These are phyloP conservation scores for Ophiocordyceps sinensis DNA, from an alignment of 2,329 filamentous ascomycete species.

Conservation along the genomic window DNA sequence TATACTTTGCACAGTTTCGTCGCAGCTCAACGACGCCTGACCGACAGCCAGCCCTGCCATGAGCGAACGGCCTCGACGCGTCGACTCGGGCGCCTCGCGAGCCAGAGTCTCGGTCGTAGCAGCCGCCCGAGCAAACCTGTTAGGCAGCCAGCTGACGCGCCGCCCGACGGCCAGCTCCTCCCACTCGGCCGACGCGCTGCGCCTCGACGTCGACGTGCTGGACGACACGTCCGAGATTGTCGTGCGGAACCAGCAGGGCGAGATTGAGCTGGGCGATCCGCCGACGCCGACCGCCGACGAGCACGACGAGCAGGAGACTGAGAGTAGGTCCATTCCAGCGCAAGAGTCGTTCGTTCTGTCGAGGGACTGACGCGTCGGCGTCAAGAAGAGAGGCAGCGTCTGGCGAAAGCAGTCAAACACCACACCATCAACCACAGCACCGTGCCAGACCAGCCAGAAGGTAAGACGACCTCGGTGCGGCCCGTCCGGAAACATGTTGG, in stretches of 20 bases:
- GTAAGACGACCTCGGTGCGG: constrained; percentile 25
- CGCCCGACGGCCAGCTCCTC: constrained; percentile 32
- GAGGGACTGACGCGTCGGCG: neutral
- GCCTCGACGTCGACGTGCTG: constrained; percentile 31
- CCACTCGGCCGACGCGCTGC: constrained; percentile 29
- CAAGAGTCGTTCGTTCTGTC: neutral
- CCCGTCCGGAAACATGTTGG: too few relatives aligned
- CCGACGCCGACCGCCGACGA: constrained; percentile 38
- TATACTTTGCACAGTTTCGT: too few relatives aligned
- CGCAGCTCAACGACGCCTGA: neutral
- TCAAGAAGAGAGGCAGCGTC: constrained; percentile 42
- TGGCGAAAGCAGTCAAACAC: constrained; percentile 47
- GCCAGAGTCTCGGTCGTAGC: constrained; percentile 1
- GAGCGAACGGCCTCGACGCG: constrained; percentile 1
- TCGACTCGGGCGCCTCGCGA: constrained; percentile 1
- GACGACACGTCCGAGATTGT: constrained; percentile 41
- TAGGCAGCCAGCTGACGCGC: constrained; percentile 43
- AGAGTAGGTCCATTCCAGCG: constrained; percentile 22
- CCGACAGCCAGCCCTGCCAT: neutral
- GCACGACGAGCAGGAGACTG: constrained; percentile 39
- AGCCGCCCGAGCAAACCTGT: constrained; percentile 28
- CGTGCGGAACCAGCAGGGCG: constrained; percentile 46
- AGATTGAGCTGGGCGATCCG: constrained; percentile 45
- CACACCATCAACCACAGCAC: constrained; percentile 41
- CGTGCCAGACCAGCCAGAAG: constrained; percentile 48